phyloP scores from a whole-genome alignment of 2,329 filamentous ascomycete species.

The Talaromyces sp. region DNA sequence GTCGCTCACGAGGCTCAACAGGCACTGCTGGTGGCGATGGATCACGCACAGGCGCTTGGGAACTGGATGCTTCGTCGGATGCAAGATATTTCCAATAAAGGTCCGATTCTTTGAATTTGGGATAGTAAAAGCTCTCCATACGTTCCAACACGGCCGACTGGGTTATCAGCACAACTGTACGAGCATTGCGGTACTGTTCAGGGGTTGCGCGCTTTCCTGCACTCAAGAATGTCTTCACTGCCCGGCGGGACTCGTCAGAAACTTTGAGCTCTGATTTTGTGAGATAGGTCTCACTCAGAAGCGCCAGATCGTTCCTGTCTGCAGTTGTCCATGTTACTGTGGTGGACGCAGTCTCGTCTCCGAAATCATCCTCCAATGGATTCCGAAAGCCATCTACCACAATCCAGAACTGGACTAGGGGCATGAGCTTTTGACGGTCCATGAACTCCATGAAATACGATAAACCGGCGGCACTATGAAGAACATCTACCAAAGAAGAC shows the following conservation, averaged over 20 bases:
- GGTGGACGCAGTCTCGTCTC: constrained; percentile 67
- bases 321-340: constrained; percentile 76
- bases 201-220: constrained; percentile 75
- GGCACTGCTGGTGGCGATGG: constrained; percentile 20
- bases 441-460: constrained; percentile 99
- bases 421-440: constrained; percentile 86
- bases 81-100: constrained; percentile 95
- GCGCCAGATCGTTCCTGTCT: constrained; percentile 82
- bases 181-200: constrained; percentile 79
- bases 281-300: constrained; percentile 90
- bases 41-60: constrained; percentile 23
- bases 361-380: constrained; percentile 82
- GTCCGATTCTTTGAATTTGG: constrained; percentile 87
- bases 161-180: constrained; percentile 76
- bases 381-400: constrained; percentile 96
- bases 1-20: constrained; percentile 38
- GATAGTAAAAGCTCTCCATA: constrained; percentile 79
- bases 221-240: constrained; percentile 76
- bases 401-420: constrained; percentile 95
- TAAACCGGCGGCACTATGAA: constrained; percentile 84
- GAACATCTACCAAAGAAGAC: constrained; percentile 77
- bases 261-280: constrained; percentile 80
- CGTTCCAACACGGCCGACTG: constrained; percentile 83
- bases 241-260: constrained; percentile 66
- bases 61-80: constrained; percentile 67